These are phyloP conservation scores for Pseudogymnoascus destructans DNA, from an alignment of 2,329 filamentous ascomycete genomes.

Conservation along the genomic window DNA sequence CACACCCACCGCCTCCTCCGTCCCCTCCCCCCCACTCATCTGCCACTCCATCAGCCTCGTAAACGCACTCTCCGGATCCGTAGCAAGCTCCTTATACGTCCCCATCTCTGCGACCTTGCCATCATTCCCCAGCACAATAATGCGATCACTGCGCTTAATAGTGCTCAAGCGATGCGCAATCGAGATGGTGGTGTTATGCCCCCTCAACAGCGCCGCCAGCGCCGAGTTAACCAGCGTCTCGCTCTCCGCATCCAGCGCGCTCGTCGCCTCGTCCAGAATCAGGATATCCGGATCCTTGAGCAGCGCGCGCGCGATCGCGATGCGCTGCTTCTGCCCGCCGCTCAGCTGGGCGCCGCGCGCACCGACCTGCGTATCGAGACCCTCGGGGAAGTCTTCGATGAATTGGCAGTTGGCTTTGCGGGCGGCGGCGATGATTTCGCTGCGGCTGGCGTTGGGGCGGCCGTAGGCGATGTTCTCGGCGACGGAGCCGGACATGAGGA, in stretches of 20 bases:
- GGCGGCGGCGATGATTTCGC: conserved; percentile 76
- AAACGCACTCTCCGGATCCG: conserved; percentile 68
- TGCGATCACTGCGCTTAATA: conserved; percentile 88
- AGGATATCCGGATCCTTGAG: conserved; percentile 95
- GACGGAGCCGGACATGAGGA: conserved; percentile 75
- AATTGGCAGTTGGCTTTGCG: conserved; percentile 92
- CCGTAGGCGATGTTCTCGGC: conserved; percentile 90
- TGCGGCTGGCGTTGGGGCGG: conserved; percentile 60
- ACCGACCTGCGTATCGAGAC: conserved; percentile 86
- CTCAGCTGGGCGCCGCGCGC: conserved; percentile 86
- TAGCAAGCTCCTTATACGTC: conserved; percentile 63
- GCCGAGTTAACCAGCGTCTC: conserved; percentile 94
- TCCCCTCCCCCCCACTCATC: conserved; percentile 68
- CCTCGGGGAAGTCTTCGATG: conserved; percentile 91
- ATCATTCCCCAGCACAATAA: conserved; percentile 79
- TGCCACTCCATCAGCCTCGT: conserved; percentile 98
- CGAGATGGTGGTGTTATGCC: conserved; percentile 90
- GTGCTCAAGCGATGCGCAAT: conserved; percentile 94
- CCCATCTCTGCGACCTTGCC: conserved; percentile 87
- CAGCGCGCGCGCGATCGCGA: conserved; percentile 87
- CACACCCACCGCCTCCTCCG: conserved; percentile 26
- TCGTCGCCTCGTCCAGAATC: conserved; percentile 92
- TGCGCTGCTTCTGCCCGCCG: conserved; percentile 88
- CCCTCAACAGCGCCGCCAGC: conserved; percentile 63
- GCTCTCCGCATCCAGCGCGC: conserved; percentile 87